Conservation (phyloP, 345 rosid genomes). For the Camelina laxa region DNA sequence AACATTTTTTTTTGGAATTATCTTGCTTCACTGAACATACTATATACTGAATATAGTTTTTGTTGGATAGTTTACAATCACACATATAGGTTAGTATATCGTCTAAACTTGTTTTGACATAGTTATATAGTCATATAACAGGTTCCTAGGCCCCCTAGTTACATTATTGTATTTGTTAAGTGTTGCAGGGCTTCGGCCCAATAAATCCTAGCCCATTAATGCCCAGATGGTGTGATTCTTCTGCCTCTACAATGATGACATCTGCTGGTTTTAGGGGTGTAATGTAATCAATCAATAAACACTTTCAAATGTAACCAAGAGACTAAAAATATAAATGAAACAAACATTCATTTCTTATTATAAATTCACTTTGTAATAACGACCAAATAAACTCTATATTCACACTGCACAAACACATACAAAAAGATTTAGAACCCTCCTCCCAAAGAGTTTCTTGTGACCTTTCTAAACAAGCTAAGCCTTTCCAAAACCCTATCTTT, state of each 20-base stretch:
- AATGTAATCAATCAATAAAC: background rate
- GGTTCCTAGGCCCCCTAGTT: background rate
- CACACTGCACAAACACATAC: constrained; percentile 12
- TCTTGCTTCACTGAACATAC: background rate
- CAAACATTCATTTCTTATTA: constrained; percentile 4
- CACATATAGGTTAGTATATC: background rate
- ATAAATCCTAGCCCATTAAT: background rate
- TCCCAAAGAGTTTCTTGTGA: background rate
- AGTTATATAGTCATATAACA: too few relatives aligned
- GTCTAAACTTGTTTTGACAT: background rate
- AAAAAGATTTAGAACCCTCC: constrained; percentile 20
- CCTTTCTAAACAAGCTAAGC: constrained; percentile 29
- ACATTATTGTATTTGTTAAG: too few relatives aligned
- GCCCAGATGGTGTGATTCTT: background rate
- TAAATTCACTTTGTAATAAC: constrained; percentile 2
- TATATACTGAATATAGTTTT: too few relatives aligned
- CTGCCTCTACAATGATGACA: background rate
- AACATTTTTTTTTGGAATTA: background rate
- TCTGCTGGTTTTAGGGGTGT: background rate
- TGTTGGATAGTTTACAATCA: background rate
- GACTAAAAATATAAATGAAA: background rate
- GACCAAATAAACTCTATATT: constrained; percentile 11
- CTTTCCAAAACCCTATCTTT: constrained; percentile 31
- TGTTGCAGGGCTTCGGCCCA: constrained; percentile 13
- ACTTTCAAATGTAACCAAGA: background rate